Evolutionary conservation across 2,329 filamentous ascomycete genomes (phyloP), one percentile per base, ranked within the genome.

Genomic region (Pseudogymnoascus sp.): DNA sequence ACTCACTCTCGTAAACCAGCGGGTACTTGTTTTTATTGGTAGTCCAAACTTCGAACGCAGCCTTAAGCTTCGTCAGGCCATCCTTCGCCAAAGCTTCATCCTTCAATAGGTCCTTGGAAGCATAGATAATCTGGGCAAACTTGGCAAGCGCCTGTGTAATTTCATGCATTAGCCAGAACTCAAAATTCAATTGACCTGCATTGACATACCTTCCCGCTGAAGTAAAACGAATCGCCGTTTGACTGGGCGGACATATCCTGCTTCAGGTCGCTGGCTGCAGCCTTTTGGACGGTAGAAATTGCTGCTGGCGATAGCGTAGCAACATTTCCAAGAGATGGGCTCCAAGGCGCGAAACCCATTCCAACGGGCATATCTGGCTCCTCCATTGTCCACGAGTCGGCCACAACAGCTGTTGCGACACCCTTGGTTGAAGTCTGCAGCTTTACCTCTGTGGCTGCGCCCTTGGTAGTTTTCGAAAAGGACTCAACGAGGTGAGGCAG

Each of bases 371-470:
- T 79, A n/a, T 82, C 74, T 0, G 77, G 73, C 72, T 97, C 93
- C 6, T 84, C 71, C 81, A 97, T 85, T 0, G 85, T 91, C 88
- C 91, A 96, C 1, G 76, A 78, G 67, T 89, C 83, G 9, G 83
- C 88, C 60, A 86, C 74, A 0, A 97, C 82, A 0, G 87, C 88
- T 1, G 82, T 88, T 6, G 88, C 89, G 12, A 84, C 75, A 9
- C 94, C 94, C 75, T 97, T 97, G 18, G 91, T 96, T 0, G 91
- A 88, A 0, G 91, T 93, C 61, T 87, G 83, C 59, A 97, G 76
- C 64, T 82, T 78, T 1, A 94, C 71, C 4, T 76, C 72, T 2
- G 76, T 82, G 38, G 77, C 69, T 6, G 78, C 76, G 22, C 77
- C 75, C 9, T 75, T 75, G 7, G 83, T 84, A 1, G 74, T 73